These are phyloP conservation scores for Schizophyllum amplum DNA, from an alignment of 1,284 basidiomycete species.

Conservation along the genomic window DNA sequence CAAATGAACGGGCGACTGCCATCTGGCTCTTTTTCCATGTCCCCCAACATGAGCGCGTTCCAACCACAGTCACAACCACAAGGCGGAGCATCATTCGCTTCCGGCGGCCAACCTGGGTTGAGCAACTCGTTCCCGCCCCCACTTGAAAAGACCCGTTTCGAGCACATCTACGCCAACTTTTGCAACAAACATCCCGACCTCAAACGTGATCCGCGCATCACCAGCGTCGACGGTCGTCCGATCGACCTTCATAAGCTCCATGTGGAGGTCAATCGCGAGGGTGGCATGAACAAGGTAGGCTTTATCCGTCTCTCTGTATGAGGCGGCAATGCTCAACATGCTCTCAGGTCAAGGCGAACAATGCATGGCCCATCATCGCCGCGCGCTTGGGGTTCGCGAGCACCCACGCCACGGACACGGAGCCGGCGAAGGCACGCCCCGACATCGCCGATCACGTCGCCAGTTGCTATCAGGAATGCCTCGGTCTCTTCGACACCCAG, in stretches of 20 bases:
- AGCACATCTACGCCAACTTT: constrained; percentile 38
- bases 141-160: constrained; percentile 43
- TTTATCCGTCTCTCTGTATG: not conserved
- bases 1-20: not conserved
- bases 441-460: constrained; percentile 50
- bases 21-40: not conserved
- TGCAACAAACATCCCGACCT: constrained; percentile 28
- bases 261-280: constrained; percentile 44
- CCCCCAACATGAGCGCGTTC: constrained; percentile 1
- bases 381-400: constrained; percentile 54
- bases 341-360: constrained; percentile 44
- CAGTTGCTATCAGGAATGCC: constrained; percentile 50
- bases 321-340: not conserved
- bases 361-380: constrained; percentile 58
- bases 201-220: constrained; percentile 29
- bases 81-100: constrained; percentile 5
- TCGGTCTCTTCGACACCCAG: constrained; percentile 47
- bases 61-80: constrained; percentile 6
- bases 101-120: not conserved
- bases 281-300: constrained; percentile 42
- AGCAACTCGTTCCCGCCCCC: constrained; percentile 19
- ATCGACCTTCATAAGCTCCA: constrained; percentile 57
- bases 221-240: constrained; percentile 39
- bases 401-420: constrained; percentile 45
- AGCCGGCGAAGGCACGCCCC: constrained; percentile 52